Evolutionary conservation across 2,329 filamentous ascomycete genomes (phyloP), one percentile per base, ranked within the genome.

Genomic region (Penicillium digitatum): DNA sequence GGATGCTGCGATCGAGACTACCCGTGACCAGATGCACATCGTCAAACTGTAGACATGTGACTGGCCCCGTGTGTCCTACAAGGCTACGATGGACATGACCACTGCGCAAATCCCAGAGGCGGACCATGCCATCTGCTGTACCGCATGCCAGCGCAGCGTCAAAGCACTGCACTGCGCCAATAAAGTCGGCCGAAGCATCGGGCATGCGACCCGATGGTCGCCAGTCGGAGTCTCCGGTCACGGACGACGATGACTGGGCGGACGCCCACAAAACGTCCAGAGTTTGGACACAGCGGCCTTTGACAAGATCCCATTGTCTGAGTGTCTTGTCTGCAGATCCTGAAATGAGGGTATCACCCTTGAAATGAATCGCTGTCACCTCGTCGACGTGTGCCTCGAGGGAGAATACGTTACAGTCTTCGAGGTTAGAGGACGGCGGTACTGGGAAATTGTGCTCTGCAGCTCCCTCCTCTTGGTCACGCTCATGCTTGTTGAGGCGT

Each of bases 261-360:
- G 94, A 92, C 10, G 94, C 94, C 94, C 94, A 99, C 72, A 99
- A 88, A 7, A 99, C 93, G 74, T 99, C 94, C 46, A 99, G 79
- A 3, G 94, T 99, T 75, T 99, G 94, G 51, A 99, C 89, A 72
- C 94, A 97, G 46, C 94, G 88, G n/a, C 94, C 94, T 72, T 92
- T 96, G 66, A 93, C 89, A 47, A 99, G 81, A 78, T 99, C 94
- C 94, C 94, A 99, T 72, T 99, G 94, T 42, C 94, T 87, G 52
- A 99, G 79, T 1, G 94, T 99, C 80, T 99, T 99, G 77, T 99
- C 94, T 0, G 94, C 88, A 8, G 93, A 97, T 12, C 94, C 94
- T 2, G 94, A 99, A 31, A 99, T 91, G 16, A 99, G 82, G 0
- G 90, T 91, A 63, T 96, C 87, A 52, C 89, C 89, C 56, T 86